Evolutionary conservation across 2,329 filamentous ascomycete species (phyloP).

Genomic region (Ophiostoma triangulosporum): DNA sequence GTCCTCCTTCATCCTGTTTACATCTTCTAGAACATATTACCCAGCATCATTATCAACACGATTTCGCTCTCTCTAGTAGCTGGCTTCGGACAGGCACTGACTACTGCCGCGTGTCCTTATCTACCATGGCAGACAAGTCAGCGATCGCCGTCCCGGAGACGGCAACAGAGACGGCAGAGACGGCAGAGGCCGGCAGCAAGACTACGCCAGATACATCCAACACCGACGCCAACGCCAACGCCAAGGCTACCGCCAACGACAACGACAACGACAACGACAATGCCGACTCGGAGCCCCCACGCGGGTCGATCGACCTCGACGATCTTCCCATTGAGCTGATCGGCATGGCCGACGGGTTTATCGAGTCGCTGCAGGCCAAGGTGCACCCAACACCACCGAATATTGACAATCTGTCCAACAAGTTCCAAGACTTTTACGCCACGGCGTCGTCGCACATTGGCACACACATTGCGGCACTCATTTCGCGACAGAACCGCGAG

Average conservation of each 20-base stretch:
- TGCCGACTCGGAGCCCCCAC: constrained; percentile 31
- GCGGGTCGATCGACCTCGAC: constrained; percentile 59
- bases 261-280: too few relatives aligned
- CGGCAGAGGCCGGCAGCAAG: too few relatives aligned
- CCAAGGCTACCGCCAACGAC: constrained; percentile 9
- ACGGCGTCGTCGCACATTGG: constrained; percentile 69
- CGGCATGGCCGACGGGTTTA: constrained; percentile 77
- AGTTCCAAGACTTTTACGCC: constrained; percentile 91
- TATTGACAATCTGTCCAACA: constrained; percentile 66
- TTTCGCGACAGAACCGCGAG: constrained; percentile 56
- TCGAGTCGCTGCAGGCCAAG: constrained; percentile 78
- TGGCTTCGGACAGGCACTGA: too few relatives aligned
- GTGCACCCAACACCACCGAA: constrained; percentile 72
- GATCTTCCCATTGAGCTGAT: constrained; percentile 89
- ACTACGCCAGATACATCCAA: neutral
- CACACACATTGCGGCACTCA: constrained; percentile 73
- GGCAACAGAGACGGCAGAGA: too few relatives aligned
- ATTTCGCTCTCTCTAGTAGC: too few relatives aligned
- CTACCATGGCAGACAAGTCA: too few relatives aligned
- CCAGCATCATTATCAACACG: too few relatives aligned
- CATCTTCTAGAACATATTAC: too few relatives aligned
- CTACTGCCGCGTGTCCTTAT: too few relatives aligned
- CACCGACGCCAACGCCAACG: neutral
- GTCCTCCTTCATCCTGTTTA: too few relatives aligned
- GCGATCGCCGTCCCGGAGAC: too few relatives aligned